Evolutionary conservation across 331 rosid species (phyloP), one percentile per base, ranked within the genome.

Genomic region (Malus hybrid): DNA sequence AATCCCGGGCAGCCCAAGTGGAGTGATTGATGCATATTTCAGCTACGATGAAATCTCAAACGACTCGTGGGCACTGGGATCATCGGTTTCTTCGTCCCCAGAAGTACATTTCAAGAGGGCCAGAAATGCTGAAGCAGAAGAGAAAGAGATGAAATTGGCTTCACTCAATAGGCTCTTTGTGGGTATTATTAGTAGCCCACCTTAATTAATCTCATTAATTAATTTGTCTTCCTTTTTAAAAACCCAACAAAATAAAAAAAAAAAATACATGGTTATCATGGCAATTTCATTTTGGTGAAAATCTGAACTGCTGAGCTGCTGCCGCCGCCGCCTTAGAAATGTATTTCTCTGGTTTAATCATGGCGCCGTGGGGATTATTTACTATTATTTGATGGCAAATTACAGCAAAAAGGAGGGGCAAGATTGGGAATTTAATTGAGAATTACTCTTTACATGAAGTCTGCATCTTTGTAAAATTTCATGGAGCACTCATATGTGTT

Each of bases 1-100:
- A 82, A 75, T 74, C 60, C 91, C 86, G 4, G 75, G 84, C 2
- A 91, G 97, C 81, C 98, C 97, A 68, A 89, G 84, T 78, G 97
- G 93, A 29, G 84, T 91, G 33, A 80, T 90, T 26, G 97, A 90
- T 73, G 87, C 89, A 33, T 75, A 76, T 50, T 86, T 88, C 78
- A 78, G 87, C 80, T 82, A 24, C 24, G 24, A 79, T 50, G 68
- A 63, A 30, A 88, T 86, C 82, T 92, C 99, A 60, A 86, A 87
- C 61, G 91, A 90, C 81, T 92, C 90, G 19, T 90, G 99, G 97
- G 60, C 71, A 24, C 81, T 83, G 66, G 93, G 78, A 78, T 82
- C 93, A 24, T 28, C 63, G 2, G 39, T 67, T 46, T 84, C 70
- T 72, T 84, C 88, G 13, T 73, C 90, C 1, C 68, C 84, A 26